These are phyloP conservation scores for Capsella bursapastoris DNA, from an alignment of 345 rosid species.

Conservation along the genomic window DNA sequence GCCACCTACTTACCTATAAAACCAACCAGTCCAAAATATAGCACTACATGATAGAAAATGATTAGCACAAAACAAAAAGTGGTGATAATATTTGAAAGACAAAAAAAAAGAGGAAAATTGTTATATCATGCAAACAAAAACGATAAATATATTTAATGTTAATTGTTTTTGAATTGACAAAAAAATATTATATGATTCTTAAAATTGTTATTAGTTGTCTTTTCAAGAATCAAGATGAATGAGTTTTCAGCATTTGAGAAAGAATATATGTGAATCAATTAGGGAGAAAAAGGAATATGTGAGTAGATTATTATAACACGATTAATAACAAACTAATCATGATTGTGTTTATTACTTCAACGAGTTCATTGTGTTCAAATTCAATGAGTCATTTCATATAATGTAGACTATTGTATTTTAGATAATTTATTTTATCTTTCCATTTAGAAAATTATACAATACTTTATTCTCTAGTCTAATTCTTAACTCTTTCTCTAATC, in stretches of 20 bases:
- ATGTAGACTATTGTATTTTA: conserved; percentile 6
- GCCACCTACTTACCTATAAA: too few species aligned
- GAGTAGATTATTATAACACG: conserved; percentile 28
- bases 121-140: too few species aligned
- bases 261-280: conserved; percentile 10
- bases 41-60: too few species aligned
- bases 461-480: neutral
- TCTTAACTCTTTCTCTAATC: neutral
- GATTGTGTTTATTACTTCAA: conserved; percentile 22
- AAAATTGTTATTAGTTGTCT: too few species aligned
- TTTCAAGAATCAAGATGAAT: neutral
- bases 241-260: neutral
- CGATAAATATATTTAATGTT: too few species aligned
- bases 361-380: conserved; percentile 7
- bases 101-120: too few species aligned
- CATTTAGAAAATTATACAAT: neutral
- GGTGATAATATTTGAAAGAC: too few species aligned
- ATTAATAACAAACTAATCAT: conserved; percentile 23
- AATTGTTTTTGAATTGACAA: too few species aligned
- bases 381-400: conserved; percentile 10
- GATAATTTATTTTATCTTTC: conserved; percentile 16
- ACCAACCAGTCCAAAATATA: too few species aligned
- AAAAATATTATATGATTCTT: too few species aligned
- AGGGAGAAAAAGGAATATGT: neutral
- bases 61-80: too few species aligned